phyloP scores from a whole-genome alignment of 2,329 filamentous ascomycete species.

The Peltaster fructicola region DNA sequence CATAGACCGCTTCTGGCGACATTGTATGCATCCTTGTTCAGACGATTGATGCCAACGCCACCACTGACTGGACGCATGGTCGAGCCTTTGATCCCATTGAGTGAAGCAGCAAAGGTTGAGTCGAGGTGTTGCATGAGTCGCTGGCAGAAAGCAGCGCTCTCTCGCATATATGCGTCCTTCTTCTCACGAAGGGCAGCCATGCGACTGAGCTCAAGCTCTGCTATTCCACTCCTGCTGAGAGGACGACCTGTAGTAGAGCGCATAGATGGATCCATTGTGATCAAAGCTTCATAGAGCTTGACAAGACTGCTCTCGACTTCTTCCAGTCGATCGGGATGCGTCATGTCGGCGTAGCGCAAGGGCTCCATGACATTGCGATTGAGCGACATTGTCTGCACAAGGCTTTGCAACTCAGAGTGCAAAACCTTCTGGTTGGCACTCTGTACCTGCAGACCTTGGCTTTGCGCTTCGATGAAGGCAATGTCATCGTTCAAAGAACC shows the following conservation, averaged over 20 bases:
- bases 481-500: constrained; percentile 91
- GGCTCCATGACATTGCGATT: constrained; percentile 57
- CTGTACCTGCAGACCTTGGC: constrained; percentile 90
- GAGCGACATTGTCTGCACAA: constrained; percentile 85
- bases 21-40: constrained; percentile 53
- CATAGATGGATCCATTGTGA: constrained; percentile 76
- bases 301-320: constrained; percentile 64
- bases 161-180: constrained; percentile 69
- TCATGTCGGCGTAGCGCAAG: constrained; percentile 55
- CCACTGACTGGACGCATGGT: constrained; percentile 18
- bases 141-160: constrained; percentile 59
- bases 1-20: constrained; percentile 57
- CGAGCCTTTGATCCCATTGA: constrained; percentile 33
- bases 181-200: constrained; percentile 94
- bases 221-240: constrained; percentile 37
- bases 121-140: constrained; percentile 69
- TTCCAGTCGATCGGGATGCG: constrained; percentile 50
- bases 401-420: constrained; percentile 69
- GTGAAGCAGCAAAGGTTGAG: constrained; percentile 58
- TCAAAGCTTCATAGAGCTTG: constrained; percentile 77
- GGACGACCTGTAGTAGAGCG: constrained; percentile 30
- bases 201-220: constrained; percentile 49
- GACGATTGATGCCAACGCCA: constrained; percentile 28
- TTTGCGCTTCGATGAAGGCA: constrained; percentile 91
- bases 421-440: constrained; percentile 92